Evolutionary conservation across 2,329 filamentous ascomycete species (phyloP).

Genomic region (Cytospora piceicola): DNA sequence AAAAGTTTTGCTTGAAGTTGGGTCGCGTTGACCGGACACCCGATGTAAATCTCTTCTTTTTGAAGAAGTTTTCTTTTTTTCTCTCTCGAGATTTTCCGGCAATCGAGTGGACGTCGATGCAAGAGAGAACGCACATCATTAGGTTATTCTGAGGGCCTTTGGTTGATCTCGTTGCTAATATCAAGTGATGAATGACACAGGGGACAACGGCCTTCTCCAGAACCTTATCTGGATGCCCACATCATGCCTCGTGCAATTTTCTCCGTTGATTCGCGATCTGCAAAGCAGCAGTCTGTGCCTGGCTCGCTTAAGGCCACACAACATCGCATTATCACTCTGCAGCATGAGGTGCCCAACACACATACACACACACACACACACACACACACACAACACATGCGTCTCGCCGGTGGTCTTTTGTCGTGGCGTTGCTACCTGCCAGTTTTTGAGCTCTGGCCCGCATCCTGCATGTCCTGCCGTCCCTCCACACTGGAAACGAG

Average conservation of each 20-base stretch:
- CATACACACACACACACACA: background rate
- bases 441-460: background rate
- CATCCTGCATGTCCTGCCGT: background rate
- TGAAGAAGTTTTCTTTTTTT: background rate
- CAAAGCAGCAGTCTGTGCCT: background rate
- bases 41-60: background rate
- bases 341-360: background rate
- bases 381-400: background rate
- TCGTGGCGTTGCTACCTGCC: background rate
- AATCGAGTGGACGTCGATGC: constrained; percentile 8
- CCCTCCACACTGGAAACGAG: background rate
- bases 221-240: background rate
- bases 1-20: background rate
- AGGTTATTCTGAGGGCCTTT: constrained; percentile 21
- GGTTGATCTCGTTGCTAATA: background rate
- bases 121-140: constrained; percentile 10
- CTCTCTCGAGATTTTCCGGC: background rate
- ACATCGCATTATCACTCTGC: background rate
- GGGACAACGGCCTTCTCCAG: constrained; percentile 11
- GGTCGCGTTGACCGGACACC: background rate
- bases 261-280: background rate
- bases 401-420: background rate
- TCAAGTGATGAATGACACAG: background rate
- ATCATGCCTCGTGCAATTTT: background rate
- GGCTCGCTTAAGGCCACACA: background rate